phyloP scores from a whole-genome alignment of 2,329 filamentous ascomycete genomes.

The Nemania sp. region DNA sequence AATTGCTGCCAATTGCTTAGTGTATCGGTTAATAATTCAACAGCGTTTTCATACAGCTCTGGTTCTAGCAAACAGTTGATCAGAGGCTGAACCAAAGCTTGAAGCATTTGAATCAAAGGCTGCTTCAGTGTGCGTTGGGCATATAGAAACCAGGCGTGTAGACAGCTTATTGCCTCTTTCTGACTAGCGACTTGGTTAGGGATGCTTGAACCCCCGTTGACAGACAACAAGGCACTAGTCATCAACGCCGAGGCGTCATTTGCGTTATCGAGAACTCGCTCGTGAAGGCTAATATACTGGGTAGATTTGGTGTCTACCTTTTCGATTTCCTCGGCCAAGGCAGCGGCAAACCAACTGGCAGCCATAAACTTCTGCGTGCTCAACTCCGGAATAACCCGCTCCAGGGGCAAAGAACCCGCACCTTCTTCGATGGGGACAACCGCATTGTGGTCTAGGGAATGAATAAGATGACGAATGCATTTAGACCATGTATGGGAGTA shows the following conservation, averaged over 20 bases:
- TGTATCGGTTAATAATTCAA: slow-evolving; percentile 74
- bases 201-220: slow-evolving; percentile 41
- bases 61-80: slow-evolving; percentile 71
- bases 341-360: slow-evolving; percentile 73
- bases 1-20: slow-evolving; percentile 74
- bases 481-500: slow-evolving; percentile 75
- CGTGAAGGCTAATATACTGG: slow-evolving; percentile 62
- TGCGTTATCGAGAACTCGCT: slow-evolving; percentile 64
- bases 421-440: slow-evolving; percentile 62
- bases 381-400: slow-evolving; percentile 60
- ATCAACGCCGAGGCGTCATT: slow-evolving; percentile 63
- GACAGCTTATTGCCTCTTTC: slow-evolving; percentile 69
- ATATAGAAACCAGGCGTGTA: slow-evolving; percentile 80
- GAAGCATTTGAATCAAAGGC: slow-evolving; percentile 69
- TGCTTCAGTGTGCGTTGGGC: slow-evolving; percentile 72
- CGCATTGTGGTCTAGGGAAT: slow-evolving; percentile 65
- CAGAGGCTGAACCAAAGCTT: slow-evolving; percentile 68
- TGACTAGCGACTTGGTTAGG: slow-evolving; percentile 59
- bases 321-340: slow-evolving; percentile 73
- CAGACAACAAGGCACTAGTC: slow-evolving; percentile 53
- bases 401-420: slow-evolving; percentile 57
- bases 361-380: slow-evolving; percentile 65
- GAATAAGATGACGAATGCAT: slow-evolving; percentile 73
- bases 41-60: slow-evolving; percentile 68
- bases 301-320: slow-evolving; percentile 73